These are phyloP conservation scores for Alnus glutinosa DNA, from an alignment of 306 rosid genomes.

Conservation along the genomic window DNA sequence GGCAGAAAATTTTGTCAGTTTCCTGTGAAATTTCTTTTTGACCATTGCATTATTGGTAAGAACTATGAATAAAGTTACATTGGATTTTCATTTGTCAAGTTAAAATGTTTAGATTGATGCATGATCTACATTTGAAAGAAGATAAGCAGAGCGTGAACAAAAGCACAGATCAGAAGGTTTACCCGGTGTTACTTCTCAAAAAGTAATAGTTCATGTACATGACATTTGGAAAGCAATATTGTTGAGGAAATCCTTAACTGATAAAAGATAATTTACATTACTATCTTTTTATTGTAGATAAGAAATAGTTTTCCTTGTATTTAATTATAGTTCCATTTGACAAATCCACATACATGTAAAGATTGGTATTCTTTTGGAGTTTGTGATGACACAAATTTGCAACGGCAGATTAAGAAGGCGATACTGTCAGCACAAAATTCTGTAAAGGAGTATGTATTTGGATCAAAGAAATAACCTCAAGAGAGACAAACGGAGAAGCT, in stretches of 20 bases:
- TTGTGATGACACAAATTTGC: conserved; percentile 31
- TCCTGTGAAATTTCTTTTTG: not conserved
- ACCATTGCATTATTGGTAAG: not conserved
- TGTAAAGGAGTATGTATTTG: conserved; percentile 60
- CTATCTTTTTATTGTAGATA: not conserved
- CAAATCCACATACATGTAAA: not conserved
- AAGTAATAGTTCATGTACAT: not conserved
- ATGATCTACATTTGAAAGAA: not conserved
- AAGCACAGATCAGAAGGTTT: not conserved
- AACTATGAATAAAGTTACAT: not conserved
- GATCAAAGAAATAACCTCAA: conserved; percentile 53
- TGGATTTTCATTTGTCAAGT: not conserved
- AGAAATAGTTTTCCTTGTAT: not conserved
- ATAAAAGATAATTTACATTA: not conserved
- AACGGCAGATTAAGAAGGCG: conserved; percentile 65
- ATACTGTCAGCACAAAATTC: conserved; percentile 60
- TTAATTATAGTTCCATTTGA: conserved; percentile 6
- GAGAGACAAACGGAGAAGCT: conserved; percentile 40
- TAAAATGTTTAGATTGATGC: not conserved
- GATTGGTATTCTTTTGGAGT: not conserved
- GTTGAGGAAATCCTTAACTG: not conserved
- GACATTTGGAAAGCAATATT: not conserved
- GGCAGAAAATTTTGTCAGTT: not conserved
- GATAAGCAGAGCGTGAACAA: not conserved
- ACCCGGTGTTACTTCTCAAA: not conserved